A percentile compares a stretch with the other conserved stretches of the same genome.
These are phyloP conservation scores for Nicotiana benthamiana DNA, from an alignment of 257 asterid genomes.

Conservation along the genomic window DNA sequence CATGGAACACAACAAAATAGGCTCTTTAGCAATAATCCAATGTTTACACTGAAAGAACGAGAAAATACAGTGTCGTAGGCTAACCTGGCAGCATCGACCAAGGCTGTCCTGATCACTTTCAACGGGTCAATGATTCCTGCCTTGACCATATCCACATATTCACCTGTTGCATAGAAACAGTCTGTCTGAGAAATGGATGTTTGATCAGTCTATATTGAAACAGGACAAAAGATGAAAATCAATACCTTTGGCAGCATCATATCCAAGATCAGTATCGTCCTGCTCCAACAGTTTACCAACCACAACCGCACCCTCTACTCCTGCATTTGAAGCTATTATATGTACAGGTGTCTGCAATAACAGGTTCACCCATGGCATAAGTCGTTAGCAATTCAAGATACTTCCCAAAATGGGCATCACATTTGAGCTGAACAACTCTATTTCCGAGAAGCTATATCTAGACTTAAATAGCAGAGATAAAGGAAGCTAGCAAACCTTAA, in stretches of 20 bases:
- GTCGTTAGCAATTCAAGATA: background rate
- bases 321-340: slow-evolving; percentile 82
- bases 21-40: background rate
- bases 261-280: slow-evolving; percentile 77
- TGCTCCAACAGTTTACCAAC: slow-evolving; percentile 93
- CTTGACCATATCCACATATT: slow-evolving; percentile 86
- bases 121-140: slow-evolving; percentile 82
- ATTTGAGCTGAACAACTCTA: background rate
- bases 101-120: slow-evolving; percentile 87
- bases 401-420: background rate
- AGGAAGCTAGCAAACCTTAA: slow-evolving; percentile 42
- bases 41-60: background rate
- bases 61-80: background rate
- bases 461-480: background rate
- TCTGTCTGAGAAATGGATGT: too few species aligned
- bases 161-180: slow-evolving; percentile 31
- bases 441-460: background rate
- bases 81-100: slow-evolving; percentile 93
- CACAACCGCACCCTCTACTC: slow-evolving; percentile 95
- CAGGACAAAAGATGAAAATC: too few species aligned
- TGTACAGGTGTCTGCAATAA: slow-evolving; percentile 58
- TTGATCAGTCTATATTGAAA: too few species aligned
- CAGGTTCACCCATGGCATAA: background rate
- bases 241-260: slow-evolving; percentile 90
- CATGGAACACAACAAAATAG: background rate